Evolutionary conservation across 2,329 filamentous ascomycete species (phyloP).

Genomic region (Colletotrichum somersetense): DNA sequence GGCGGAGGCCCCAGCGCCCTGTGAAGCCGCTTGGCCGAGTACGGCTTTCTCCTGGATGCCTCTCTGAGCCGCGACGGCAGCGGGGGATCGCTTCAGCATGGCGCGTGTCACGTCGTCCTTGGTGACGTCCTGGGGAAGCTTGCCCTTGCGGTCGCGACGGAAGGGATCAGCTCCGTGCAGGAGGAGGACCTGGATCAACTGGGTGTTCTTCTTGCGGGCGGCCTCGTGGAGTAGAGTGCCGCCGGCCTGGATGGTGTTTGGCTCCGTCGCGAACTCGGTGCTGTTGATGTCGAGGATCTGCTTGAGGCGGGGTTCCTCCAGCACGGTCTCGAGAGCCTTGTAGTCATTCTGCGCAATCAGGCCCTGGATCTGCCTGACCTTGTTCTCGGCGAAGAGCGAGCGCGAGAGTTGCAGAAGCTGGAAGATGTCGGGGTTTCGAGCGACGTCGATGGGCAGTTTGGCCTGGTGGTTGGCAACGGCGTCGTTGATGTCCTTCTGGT

Average conservation of each 20-base stretch:
- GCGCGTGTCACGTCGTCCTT: conserved; percentile 91
- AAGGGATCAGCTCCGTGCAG: conserved; percentile 97
- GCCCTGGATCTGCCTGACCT: conserved; percentile 85
- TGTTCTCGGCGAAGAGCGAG: conserved; percentile 89
- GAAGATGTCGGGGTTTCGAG: conserved; percentile 93
- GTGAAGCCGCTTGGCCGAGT: conserved; percentile 77
- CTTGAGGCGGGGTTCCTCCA: conserved; percentile 88
- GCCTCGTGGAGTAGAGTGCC: conserved; percentile 95
- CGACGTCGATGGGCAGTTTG: conserved; percentile 87
- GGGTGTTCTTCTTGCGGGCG: conserved; percentile 86
- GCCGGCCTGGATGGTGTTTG: conserved; percentile 81
- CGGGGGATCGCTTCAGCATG: conserved; percentile 93
- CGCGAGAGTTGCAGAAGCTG: conserved; percentile 92
- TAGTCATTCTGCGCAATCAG: conserved; percentile 81
- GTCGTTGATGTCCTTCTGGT: conserved; percentile 88
- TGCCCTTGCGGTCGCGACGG: conserved; percentile 92
- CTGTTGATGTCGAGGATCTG: conserved; percentile 93
- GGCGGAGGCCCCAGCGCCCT: conserved; percentile 64
- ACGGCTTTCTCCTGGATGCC: conserved; percentile 98
- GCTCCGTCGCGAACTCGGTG: conserved; percentile 87
- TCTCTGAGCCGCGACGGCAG: conserved; percentile 91
- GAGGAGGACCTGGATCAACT: conserved; percentile 89
- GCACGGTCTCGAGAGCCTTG: conserved; percentile 79
- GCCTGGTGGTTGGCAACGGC: conserved; percentile 86
- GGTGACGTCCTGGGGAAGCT: conserved; percentile 94